These are phyloP conservation scores for Tuber magnatum DNA, from an alignment of 495 filamentous ascomycete genomes.

Conservation along the genomic window DNA sequence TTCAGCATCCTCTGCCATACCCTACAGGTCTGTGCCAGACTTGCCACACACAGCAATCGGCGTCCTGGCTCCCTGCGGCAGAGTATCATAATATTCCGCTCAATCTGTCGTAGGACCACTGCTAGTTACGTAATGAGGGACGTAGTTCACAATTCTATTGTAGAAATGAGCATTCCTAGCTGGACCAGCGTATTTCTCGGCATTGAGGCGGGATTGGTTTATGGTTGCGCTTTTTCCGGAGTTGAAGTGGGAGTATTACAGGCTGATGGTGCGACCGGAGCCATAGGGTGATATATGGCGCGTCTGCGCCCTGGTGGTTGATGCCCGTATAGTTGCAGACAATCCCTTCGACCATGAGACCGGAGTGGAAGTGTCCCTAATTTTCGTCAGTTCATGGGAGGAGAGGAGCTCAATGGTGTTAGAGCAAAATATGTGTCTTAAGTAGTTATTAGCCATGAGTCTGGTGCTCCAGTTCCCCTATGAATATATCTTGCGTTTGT, in stretches of 20 bases:
- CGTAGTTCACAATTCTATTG: slow-evolving; percentile 51
- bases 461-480: neutral
- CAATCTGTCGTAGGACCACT: slow-evolving; percentile 44
- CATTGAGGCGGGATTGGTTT: slow-evolving; percentile 47
- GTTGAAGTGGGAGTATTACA: slow-evolving; percentile 55
- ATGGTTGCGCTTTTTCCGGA: slow-evolving; percentile 44
- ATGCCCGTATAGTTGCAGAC: slow-evolving; percentile 51
- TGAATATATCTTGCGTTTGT: slow-evolving; percentile 40
- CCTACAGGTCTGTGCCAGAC: slow-evolving; percentile 52
- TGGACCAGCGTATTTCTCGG: slow-evolving; percentile 45
- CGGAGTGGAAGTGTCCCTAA: slow-evolving; percentile 50
- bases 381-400: neutral
- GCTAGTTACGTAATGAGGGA: slow-evolving; percentile 50
- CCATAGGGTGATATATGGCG: slow-evolving; percentile 54
- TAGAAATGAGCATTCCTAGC: slow-evolving; percentile 52
- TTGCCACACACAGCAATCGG: slow-evolving; percentile 51
- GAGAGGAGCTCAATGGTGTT: neutral
- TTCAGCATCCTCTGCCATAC: slow-evolving; percentile 48
- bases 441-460: neutral
- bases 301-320: slow-evolving; percentile 53
- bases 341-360: slow-evolving; percentile 54
- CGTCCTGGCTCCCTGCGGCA: slow-evolving; percentile 46
- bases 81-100: slow-evolving; percentile 45
- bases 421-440: slow-evolving; percentile 53
- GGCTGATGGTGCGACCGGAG: slow-evolving; percentile 54